phyloP scores from a whole-genome alignment of 2,329 filamentous ascomycete species.

The Claviceps quebecensis region DNA sequence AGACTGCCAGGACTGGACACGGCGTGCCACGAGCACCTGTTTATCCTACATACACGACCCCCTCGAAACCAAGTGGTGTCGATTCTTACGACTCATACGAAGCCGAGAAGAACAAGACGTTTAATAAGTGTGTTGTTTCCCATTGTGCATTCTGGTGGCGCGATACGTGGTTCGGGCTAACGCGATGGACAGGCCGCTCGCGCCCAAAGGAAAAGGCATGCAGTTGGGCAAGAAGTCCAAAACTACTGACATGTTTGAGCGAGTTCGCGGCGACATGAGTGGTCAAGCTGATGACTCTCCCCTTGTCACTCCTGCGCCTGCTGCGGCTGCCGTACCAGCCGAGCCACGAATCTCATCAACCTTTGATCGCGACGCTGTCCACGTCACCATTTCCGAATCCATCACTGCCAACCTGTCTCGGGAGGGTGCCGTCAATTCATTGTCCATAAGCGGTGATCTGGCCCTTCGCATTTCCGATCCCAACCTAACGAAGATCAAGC shows the following conservation, averaged over 20 bases:
- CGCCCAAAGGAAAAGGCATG: slow-evolving; percentile 92
- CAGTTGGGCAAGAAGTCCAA: slow-evolving; percentile 98
- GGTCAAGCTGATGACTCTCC: slow-evolving; percentile 67
- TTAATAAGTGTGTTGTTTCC: slow-evolving; percentile 49
- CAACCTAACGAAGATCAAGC: slow-evolving; percentile 80
- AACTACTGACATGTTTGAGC: slow-evolving; percentile 92
- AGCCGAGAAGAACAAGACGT: slow-evolving; percentile 90
- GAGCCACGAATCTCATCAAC: slow-evolving; percentile 49
- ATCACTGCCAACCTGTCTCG: slow-evolving; percentile 80
- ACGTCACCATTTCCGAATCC: slow-evolving; percentile 77
- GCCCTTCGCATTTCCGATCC: slow-evolving; percentile 82
- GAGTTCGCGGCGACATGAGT: slow-evolving; percentile 84
- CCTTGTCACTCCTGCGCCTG: slow-evolving; percentile 45
- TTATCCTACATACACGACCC: slow-evolving; percentile 82
- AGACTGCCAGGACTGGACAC: slow-evolving; percentile 67
- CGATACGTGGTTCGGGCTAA: background rate
- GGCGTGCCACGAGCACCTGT: slow-evolving; percentile 58
- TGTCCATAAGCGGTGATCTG: slow-evolving; percentile 84
- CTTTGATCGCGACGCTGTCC: slow-evolving; percentile 69
- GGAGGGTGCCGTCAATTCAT: slow-evolving; percentile 73
- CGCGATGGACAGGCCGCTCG: slow-evolving; percentile 32
- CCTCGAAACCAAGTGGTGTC: slow-evolving; percentile 55
- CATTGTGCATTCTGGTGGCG: background rate
- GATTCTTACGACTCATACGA: slow-evolving; percentile 91
- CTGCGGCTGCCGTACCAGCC: slow-evolving; percentile 35